Conservation (phyloP, 306 rosid species). For the Casuarina equisetifolia region DNA sequence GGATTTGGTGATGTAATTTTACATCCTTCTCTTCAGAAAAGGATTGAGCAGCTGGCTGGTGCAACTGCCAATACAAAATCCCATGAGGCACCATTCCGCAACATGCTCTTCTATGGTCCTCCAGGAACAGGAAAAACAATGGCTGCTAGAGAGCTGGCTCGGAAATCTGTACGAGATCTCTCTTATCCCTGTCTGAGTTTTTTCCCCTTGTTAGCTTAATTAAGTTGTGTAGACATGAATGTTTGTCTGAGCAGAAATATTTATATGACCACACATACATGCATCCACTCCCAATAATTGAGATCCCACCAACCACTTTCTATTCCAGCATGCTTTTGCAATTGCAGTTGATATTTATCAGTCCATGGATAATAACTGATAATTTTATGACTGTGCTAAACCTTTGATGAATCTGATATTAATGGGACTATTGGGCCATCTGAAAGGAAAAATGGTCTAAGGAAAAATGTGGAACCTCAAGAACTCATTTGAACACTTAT, state of each 20-base stretch:
- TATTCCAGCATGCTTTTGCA: neutral
- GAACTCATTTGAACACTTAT: neutral
- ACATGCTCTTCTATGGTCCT: constrained; percentile 98
- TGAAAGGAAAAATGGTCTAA: neutral
- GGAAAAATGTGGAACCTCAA: neutral
- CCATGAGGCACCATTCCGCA: constrained; percentile 95
- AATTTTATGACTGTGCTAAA: neutral
- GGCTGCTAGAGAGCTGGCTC: constrained; percentile 98
- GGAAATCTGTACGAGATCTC: constrained; percentile 70
- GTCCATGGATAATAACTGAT: neutral
- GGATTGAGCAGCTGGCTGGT: constrained; percentile 80
- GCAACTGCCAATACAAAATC: constrained; percentile 97
- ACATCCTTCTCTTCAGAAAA: constrained; percentile 79
- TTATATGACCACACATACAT: neutral
- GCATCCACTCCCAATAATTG: neutral
- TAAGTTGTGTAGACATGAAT: neutral
- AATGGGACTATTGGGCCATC: neutral
- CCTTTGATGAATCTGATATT: neutral
- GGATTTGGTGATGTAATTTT: constrained; percentile 91
- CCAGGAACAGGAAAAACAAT: constrained; percentile 99
- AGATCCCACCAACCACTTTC: neutral
- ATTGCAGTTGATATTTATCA: neutral
- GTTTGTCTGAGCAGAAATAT: neutral
- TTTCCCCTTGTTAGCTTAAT: constrained; percentile 17
- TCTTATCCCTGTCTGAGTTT: constrained; percentile 12